A percentile compares a stretch with the other conserved stretches of the same genome.
phyloP scores from a whole-genome alignment of 1,284 basidiomycete species.

The Ceratobasidium sp. region DNA sequence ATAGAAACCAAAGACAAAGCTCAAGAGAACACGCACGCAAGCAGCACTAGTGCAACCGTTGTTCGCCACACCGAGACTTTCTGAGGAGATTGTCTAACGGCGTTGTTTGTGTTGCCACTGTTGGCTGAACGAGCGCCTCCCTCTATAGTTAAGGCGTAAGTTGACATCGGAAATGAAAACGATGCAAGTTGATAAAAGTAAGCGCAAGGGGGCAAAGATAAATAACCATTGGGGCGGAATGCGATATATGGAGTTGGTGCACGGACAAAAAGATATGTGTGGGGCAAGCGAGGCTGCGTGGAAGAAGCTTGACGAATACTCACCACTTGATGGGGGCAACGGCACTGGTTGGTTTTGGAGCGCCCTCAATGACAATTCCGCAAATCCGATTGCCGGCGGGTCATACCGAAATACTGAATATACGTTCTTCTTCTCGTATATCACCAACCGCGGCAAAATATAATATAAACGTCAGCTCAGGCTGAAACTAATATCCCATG shows the following conservation, averaged over 20 bases:
- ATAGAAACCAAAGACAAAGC: not conserved
- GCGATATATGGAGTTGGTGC: not conserved
- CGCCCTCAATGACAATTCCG: slow-evolving; percentile 51
- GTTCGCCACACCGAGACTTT: not conserved
- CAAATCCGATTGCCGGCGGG: slow-evolving; percentile 85
- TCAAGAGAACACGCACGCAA: not conserved
- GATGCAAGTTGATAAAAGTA: not conserved
- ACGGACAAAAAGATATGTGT: not conserved
- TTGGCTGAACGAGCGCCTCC: slow-evolving; percentile 20
- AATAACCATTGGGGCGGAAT: not conserved
- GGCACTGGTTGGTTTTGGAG: slow-evolving; percentile 23
- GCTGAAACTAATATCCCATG: not conserved
- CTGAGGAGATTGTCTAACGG: not conserved
- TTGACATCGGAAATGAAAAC: not conserved
- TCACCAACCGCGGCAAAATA: not conserved
- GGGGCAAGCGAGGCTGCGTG: not conserved
- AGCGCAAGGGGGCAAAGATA: too few relatives aligned
- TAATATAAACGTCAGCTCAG: not conserved
- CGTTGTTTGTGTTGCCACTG: slow-evolving; percentile 6
- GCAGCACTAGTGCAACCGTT: not conserved
- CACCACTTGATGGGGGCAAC: not conserved
- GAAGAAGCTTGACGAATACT: not conserved
- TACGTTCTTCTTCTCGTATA: slow-evolving; percentile 75
- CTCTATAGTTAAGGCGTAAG: slow-evolving; percentile 1
- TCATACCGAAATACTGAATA: slow-evolving; percentile 83